phyloP scores from a whole-genome alignment of 495 filamentous ascomycete genomes.

The Xylaria cubensis region DNA sequence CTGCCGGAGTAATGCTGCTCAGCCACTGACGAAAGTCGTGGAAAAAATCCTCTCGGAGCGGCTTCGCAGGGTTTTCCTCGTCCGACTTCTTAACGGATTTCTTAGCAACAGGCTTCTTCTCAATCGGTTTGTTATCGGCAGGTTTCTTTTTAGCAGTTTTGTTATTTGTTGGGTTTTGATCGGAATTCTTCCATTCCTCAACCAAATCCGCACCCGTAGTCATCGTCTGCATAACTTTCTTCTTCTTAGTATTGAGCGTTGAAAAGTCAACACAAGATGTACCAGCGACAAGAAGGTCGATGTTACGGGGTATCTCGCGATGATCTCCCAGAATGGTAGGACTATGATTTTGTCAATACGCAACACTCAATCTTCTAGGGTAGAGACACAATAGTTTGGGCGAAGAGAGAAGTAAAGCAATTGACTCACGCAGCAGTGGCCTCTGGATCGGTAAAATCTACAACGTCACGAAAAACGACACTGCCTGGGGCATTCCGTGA shows the following conservation, averaged over 20 bases:
- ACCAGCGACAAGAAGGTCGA: constrained; percentile 77
- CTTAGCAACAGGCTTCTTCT: background rate
- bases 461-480: constrained; percentile 73
- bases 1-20: constrained; percentile 16
- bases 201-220: constrained; percentile 7
- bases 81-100: background rate
- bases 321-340: constrained; percentile 74
- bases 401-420: background rate
- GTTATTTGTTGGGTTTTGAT: background rate
- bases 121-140: background rate
- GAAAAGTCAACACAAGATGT: constrained; percentile 83
- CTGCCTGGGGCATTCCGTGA: constrained; percentile 67
- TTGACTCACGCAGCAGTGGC: constrained; percentile 61
- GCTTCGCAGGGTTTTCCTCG: background rate
- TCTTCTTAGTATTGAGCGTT: constrained; percentile 55
- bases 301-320: constrained; percentile 61
- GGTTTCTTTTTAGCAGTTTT: background rate
- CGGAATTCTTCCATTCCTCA: constrained; percentile 20
- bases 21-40: constrained; percentile 23
- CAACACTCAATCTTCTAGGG: constrained; percentile 1
- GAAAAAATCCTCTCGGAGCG: constrained; percentile 24
- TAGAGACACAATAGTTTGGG: too few relatives aligned
- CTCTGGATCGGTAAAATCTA: constrained; percentile 58
- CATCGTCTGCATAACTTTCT: constrained; percentile 28
- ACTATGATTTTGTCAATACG: constrained; percentile 45